Base-by-base conservation (phyloP, 2,329 filamentous ascomycete genomes). In the Pseudovirgaria hyperparasitica region DNA sequence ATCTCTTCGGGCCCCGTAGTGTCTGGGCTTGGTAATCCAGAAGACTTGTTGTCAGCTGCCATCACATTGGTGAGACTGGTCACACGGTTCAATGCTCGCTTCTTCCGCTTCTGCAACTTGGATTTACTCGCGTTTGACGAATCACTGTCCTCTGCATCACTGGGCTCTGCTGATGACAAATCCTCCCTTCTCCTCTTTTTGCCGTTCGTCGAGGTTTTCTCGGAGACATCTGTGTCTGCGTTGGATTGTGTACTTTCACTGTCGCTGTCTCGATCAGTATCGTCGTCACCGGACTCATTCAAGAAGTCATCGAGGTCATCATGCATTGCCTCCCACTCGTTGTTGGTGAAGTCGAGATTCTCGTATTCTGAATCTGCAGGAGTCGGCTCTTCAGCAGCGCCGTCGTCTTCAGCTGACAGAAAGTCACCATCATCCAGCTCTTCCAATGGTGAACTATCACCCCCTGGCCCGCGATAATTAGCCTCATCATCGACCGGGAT, bases 291-390 rank as follows among this genome's bases (percentile, higher is more conserved):
- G 4, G 49, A 42, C 18, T 51, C 50, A 22, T 67, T 68, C 38
- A 90, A 57, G 39, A 90, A 86, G 23, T 82, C 81, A 9, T 70
- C 71, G 7, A 92, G 58, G 43, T 92, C 84, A 32, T 79, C 74
- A 37, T 84, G 75, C 2, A 62, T 57, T 23, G 62, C 57, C 16
- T 62, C 57, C 32, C 62, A 61, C 17, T 60, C 44, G 6, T 49
- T 43, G 6, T 36, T 37, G 3, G 39, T 43, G 34, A 43, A 35
- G 24, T 46, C 40, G 15, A 48, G 30, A 21, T 39, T 28, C 5
- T 46, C 41, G 2, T 43, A 42, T 5, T 43, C 41, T 4, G 30
- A 33, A 8, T 38, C 31, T 10, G 41, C 45, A 0, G 19, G 26
- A 15, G 29, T 20, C 4, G 26, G 33, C 22, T 29, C 30, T 5